A percentile compares a stretch with the other conserved stretches of the same genome.
Evolutionary conservation across 225 moss, liverwort and hornwort species (phyloP).

Genomic region (Rhytidiadelphus loreus): DNA sequence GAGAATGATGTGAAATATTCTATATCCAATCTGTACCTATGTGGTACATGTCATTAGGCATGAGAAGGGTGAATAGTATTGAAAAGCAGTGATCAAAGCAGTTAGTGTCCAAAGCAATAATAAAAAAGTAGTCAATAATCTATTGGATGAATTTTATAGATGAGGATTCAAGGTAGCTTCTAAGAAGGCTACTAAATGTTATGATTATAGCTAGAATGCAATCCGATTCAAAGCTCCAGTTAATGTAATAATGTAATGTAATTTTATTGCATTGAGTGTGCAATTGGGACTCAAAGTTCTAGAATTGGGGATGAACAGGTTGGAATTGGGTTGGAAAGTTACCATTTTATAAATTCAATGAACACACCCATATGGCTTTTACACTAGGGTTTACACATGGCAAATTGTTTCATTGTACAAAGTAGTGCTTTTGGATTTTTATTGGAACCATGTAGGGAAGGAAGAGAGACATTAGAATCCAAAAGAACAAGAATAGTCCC

Average conservation of each 20-base stretch:
- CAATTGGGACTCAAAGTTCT: not conserved
- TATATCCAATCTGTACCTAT: not conserved
- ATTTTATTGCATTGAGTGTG: too few species aligned
- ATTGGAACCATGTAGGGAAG: not conserved
- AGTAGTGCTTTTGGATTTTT: not conserved
- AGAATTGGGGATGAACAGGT: not conserved
- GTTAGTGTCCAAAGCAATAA: too few species aligned
- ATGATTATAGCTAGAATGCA: too few species aligned
- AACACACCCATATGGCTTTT: not conserved
- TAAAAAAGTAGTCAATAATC: too few species aligned
- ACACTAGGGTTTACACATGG: fast-evolving
- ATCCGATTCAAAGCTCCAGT: too few species aligned
- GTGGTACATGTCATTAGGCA: fast-evolving
- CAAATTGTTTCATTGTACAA: not conserved
- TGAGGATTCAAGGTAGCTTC: too few species aligned
- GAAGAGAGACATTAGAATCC: not conserved
- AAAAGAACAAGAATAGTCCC: not conserved
- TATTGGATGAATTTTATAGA: too few species aligned
- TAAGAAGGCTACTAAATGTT: too few species aligned
- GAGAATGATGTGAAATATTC: not conserved
- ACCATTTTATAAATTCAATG: not conserved
- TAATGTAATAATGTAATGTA: too few species aligned
- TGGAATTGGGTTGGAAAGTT: not conserved
- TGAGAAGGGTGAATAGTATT: not conserved
- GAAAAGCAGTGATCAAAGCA: not conserved